Base-by-base conservation (phyloP, 805 yeast genomes). In the Pachysolen tannophilus region DNA sequence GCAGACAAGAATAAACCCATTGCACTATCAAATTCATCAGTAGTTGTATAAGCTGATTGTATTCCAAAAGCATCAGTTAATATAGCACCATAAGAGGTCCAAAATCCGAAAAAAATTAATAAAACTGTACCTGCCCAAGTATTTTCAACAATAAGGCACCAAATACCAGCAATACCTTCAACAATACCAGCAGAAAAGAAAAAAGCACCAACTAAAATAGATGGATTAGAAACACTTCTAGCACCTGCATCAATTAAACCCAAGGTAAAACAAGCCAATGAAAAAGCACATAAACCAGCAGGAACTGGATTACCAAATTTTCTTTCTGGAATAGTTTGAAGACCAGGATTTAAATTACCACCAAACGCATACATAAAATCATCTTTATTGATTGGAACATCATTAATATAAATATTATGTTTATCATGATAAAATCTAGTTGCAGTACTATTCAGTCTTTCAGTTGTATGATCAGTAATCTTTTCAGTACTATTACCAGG, bases 341-440 rank as follows among this genome's bases (percentile, higher is more conserved):
- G 48, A 34, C 75, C 67, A 5, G 72, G 62, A 33, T 65, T 64
- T 38, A 69, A 55, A 8, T 62, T 61, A 47, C 82, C 83, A 11
- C 81, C 83, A 48, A 78, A 77, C 2, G 84, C 86, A 23, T 62
- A 61, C 43, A 74, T 53, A 43, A 80, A 67, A 37, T 80, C 87
- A 20, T 63, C 63, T 35, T 72, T 65, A 37, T 63, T 61, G 53
- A 74, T 69, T 18, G 59, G 55, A 26, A 53, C 47, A 34, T 61
- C 59, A 34, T 67, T 69, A 28, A 69, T 58, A 38, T 59, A 58
- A 27, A 69, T 57, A 40, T 56, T 54, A 26, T 66, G 63, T 15
- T 57, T 56, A 34, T 66, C 71, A 24, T 58, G 63, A 11, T 68
- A 61, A 41, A 57, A 57, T n/a, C n/a, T n/a, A n/a, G n/a, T n/a